Percentiles rank a stretch among this genome's conserved stretches.
Evolutionary conservation across 2,329 filamentous ascomycete species (phyloP).

Genomic region (Ceratocystis smalleyi): DNA sequence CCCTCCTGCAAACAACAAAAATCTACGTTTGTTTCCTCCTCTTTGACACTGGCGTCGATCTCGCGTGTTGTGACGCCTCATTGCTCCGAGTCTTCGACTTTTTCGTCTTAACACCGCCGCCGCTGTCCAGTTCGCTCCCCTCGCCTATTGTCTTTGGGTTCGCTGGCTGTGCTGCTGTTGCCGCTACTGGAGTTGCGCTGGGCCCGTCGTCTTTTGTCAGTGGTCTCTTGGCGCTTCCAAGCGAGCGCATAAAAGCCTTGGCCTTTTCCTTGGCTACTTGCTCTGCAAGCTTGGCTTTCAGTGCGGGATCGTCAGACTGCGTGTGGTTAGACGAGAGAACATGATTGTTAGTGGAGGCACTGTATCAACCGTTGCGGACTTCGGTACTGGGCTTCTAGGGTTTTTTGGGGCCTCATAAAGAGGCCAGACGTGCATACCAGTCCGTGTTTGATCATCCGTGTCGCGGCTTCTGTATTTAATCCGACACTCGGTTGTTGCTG

Average conservation of each 20-base stretch:
- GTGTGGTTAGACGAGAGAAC: neutral
- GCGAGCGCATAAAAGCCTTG: conserved; percentile 34
- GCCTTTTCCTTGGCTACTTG: conserved; percentile 42
- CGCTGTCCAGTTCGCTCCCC: conserved; percentile 4
- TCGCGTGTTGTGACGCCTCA: neutral
- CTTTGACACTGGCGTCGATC: neutral
- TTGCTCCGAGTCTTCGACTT: conserved; percentile 12
- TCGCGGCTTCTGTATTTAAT: conserved; percentile 61
- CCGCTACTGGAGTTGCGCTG: neutral
- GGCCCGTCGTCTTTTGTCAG: neutral
- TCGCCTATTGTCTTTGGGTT: neutral
- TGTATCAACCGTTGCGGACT: neutral
- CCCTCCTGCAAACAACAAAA: neutral
- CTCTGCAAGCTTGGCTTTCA: conserved; percentile 38
- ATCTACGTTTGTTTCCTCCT: conserved; percentile 3
- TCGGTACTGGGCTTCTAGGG: neutral
- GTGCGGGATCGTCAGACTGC: conserved; percentile 35
- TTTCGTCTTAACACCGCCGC: conserved; percentile 2
- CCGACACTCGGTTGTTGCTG: conserved; percentile 30
- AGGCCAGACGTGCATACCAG: conserved; percentile 38
- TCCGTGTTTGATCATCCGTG: conserved; percentile 67
- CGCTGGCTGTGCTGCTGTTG: neutral
- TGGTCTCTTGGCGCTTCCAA: conserved; percentile 28
- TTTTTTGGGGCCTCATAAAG: neutral
- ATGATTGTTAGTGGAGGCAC: neutral